Conservation (phyloP, 768 basidiomycete genomes). For the Podaxis carcinomalis region DNA sequence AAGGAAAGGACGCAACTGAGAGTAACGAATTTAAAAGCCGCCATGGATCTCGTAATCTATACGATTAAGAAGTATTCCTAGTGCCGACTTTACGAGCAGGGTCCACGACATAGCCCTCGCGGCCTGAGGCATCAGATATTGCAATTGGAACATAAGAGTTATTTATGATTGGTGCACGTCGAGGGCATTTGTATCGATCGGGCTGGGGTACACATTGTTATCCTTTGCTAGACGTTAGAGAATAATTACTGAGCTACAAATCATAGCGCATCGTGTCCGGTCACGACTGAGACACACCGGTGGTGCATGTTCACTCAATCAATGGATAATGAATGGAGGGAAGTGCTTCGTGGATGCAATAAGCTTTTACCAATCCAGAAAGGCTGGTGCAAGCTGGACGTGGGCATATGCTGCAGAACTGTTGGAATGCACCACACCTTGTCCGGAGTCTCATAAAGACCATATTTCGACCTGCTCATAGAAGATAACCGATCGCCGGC, state of each 20-base stretch:
- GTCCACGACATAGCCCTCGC: too few relatives aligned
- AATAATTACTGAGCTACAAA: not conserved
- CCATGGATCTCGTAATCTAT: not conserved
- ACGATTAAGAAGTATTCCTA: too few relatives aligned
- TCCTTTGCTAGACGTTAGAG: not conserved
- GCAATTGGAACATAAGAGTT: not conserved
- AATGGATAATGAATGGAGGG: not conserved
- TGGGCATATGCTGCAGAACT: not conserved
- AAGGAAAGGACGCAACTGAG: conserved; percentile 21
- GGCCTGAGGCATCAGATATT: not conserved
- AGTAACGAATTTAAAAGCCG: not conserved
- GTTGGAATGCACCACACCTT: not conserved
- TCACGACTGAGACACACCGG: not conserved
- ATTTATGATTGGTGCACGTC: not conserved
- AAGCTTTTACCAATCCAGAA: not conserved
- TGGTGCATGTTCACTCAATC: too few relatives aligned
- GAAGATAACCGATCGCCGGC: too few relatives aligned
- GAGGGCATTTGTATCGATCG: not conserved
- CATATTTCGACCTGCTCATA: too few relatives aligned
- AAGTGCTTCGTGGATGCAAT: not conserved
- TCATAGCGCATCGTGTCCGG: not conserved
- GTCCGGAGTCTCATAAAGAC: not conserved
- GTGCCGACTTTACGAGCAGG: too few relatives aligned
- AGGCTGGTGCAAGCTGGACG: not conserved
- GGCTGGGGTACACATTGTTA: too few relatives aligned